Evolutionary conservation across 441 rosid genomes (phyloP).

Genomic region (Brassica balearica): DNA sequence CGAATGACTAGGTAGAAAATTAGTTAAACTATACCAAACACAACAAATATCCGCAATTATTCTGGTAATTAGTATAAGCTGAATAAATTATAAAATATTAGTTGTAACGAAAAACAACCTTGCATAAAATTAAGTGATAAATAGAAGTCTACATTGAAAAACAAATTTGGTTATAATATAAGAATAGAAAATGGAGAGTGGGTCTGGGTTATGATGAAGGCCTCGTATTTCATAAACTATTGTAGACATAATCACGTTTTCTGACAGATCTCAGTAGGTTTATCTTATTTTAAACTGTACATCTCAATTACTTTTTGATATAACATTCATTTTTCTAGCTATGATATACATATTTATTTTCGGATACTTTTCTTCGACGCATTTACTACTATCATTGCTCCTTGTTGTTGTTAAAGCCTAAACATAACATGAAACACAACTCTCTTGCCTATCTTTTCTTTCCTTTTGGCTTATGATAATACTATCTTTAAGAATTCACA

Average conservation of each 20-base stretch:
- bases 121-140: neutral
- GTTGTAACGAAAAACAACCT: neutral
- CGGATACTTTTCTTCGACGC: constrained; percentile 5
- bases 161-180: neutral
- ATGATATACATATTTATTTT: neutral
- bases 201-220: constrained; percentile 20
- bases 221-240: constrained; percentile 33
- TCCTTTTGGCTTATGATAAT: constrained; percentile 9
- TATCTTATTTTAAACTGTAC: neutral
- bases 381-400: constrained; percentile 14
- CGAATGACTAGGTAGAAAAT: neutral
- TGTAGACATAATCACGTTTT: constrained; percentile 38
- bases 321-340: neutral
- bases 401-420: constrained; percentile 1
- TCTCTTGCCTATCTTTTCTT: constrained; percentile 14
- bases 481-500: neutral
- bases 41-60: neutral
- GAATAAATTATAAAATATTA: neutral
- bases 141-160: neutral
- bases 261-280: constrained; percentile 29
- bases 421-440: constrained; percentile 22
- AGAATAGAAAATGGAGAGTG: neutral
- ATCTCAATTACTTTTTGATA: constrained; percentile 4
- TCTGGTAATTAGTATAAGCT: neutral
- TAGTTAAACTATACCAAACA: neutral